Conservation (phyloP, 2,329 filamentous ascomycete genomes). For the Escovopsis sp. region DNA sequence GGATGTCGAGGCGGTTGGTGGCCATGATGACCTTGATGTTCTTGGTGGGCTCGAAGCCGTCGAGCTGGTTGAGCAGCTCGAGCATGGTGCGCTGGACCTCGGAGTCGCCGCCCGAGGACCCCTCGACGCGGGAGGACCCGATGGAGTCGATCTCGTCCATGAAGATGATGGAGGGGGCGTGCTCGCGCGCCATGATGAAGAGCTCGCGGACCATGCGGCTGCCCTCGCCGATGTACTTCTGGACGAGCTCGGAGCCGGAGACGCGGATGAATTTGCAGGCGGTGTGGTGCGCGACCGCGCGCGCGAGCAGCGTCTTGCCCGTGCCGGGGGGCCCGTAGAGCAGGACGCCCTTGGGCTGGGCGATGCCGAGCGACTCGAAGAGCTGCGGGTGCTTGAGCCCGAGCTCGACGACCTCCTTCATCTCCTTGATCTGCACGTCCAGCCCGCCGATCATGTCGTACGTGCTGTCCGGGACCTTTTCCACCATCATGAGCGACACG, state of each 20-base stretch:
- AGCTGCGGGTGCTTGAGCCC: constrained; percentile 89
- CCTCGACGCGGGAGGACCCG: constrained; percentile 96
- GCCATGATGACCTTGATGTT: constrained; percentile 99
- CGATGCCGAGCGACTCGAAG: constrained; percentile 99
- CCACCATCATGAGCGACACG: constrained; percentile 97
- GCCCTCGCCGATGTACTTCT: constrained; percentile 96
- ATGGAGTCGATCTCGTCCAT: constrained; percentile 99
- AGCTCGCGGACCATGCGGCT: constrained; percentile 89
- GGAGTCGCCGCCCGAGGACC: constrained; percentile 87
- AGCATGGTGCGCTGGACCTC: constrained; percentile 98
- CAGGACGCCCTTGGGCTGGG: constrained; percentile 97
- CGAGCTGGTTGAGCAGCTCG: constrained; percentile 92
- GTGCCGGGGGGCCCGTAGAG: constrained; percentile 95
- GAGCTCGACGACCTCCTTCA: constrained; percentile 90
- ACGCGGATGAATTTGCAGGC: constrained; percentile 96
- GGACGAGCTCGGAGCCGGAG: constrained; percentile 90
- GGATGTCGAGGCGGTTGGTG: constrained; percentile 97
- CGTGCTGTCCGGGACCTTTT: constrained; percentile 95
- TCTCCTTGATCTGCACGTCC: constrained; percentile 92
- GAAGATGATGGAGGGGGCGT: constrained; percentile 93
- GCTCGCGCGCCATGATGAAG: constrained; percentile 93
- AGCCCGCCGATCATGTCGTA: constrained; percentile 97
- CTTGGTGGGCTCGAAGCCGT: constrained; percentile 95
- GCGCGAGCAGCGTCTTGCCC: constrained; percentile 88
- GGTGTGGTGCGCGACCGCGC: constrained; percentile 97